A percentile compares a stretch with the other conserved stretches of the same genome.
Conservation (phyloP, 805 yeast species). For the Metschnikowia borealis region DNA sequence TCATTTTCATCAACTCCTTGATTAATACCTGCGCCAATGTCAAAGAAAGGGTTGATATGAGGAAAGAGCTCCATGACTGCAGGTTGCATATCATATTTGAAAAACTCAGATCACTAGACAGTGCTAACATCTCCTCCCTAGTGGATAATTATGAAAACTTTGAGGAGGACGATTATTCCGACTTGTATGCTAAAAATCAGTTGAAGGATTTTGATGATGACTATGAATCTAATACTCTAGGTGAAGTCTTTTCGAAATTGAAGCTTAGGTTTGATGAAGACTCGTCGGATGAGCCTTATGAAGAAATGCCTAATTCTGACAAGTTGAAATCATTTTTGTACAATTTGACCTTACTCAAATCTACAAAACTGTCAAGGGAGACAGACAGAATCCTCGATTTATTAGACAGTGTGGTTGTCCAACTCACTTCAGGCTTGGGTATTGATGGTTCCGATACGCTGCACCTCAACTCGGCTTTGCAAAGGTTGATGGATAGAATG, state of each 20-base stretch:
- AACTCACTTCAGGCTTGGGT: slow-evolving; percentile 25
- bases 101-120: slow-evolving; percentile 29
- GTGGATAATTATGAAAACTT: slow-evolving; percentile 35
- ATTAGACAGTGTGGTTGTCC: slow-evolving; percentile 31
- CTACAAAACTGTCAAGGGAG: slow-evolving; percentile 24
- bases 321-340: slow-evolving; percentile 24
- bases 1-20: slow-evolving; percentile 34
- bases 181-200: slow-evolving; percentile 14
- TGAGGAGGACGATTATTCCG: slow-evolving; percentile 38
- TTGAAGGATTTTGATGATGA: slow-evolving; percentile 6
- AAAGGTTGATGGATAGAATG: slow-evolving; percentile 31
- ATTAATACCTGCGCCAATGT: slow-evolving; percentile 25
- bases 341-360: slow-evolving; percentile 25
- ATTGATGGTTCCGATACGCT: neutral
- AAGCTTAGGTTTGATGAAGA: slow-evolving; percentile 9
- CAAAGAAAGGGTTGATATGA: slow-evolving; percentile 26
- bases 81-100: slow-evolving; percentile 33
- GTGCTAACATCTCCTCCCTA: slow-evolving; percentile 31
- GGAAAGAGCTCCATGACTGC: slow-evolving; percentile 37
- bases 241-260: slow-evolving; percentile 15
- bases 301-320: slow-evolving; percentile 6
- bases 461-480: slow-evolving; percentile 22
- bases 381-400: slow-evolving; percentile 24
- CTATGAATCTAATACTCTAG: slow-evolving; percentile 10
- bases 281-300: neutral